Evolutionary conservation across 2,329 filamentous ascomycete genomes (phyloP).

Genomic region (Cercospora sesami): DNA sequence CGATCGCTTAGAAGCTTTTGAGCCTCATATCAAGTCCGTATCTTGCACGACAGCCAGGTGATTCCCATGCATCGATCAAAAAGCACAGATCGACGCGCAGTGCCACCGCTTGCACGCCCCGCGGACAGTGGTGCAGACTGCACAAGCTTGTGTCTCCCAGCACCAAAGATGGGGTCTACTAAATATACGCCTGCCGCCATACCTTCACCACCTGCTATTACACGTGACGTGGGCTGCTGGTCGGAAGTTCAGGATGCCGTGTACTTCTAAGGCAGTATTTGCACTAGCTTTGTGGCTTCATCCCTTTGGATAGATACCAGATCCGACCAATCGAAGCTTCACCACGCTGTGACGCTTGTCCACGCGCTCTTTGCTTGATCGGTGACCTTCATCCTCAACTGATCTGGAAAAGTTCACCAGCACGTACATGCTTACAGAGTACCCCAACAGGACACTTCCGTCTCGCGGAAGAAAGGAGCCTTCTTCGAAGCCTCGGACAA

Average conservation of each 20-base stretch:
- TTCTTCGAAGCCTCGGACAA: background rate
- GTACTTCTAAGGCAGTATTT: background rate
- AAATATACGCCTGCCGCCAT: background rate
- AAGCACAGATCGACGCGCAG: background rate
- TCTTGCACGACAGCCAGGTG: background rate
- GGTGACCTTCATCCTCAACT: background rate
- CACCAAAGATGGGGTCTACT: background rate
- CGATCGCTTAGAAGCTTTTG: background rate
- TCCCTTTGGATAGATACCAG: background rate
- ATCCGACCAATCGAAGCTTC: background rate
- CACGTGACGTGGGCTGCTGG: background rate
- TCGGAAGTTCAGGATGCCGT: constrained; percentile 2
- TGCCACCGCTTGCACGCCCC: background rate
- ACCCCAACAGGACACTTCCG: background rate
- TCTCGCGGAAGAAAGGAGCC: background rate
- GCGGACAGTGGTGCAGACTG: background rate
- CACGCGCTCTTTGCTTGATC: background rate
- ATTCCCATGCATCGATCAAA: background rate
- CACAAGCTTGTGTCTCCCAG: background rate
- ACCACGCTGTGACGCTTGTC: background rate
- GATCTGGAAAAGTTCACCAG: background rate
- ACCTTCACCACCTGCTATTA: background rate
- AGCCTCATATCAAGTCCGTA: background rate
- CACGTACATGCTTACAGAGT: background rate
- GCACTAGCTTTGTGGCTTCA: background rate